These are phyloP conservation scores for Digitaria exilis DNA, from an alignment of 202 grass and related monocot genomes.

Conservation along the genomic window DNA sequence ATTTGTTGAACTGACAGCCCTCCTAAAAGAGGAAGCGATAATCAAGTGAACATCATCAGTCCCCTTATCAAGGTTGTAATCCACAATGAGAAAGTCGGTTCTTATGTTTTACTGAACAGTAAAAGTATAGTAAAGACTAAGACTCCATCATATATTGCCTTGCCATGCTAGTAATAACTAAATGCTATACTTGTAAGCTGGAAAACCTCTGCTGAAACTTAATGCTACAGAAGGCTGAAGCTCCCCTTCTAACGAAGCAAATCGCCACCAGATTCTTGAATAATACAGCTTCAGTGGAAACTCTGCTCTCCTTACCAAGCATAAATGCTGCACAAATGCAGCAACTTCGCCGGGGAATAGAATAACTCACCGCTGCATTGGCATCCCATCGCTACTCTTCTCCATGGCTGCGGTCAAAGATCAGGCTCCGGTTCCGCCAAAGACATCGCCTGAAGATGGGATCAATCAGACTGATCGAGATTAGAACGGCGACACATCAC, in stretches of 20 bases:
- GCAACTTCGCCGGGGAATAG: neutral
- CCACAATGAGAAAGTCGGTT: neutral
- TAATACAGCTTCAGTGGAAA: neutral
- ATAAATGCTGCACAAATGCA: constrained; percentile 1
- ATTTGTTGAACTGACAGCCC: constrained; percentile 5
- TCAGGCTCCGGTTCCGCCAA: neutral
- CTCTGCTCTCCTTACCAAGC: neutral
- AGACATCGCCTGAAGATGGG: constrained; percentile 4
- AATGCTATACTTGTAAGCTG: neutral
- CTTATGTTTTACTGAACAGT: neutral
- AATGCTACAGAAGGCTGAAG: neutral
- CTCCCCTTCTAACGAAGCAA: neutral
- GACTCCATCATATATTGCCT: neutral
- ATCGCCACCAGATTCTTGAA: neutral
- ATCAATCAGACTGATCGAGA: neutral
- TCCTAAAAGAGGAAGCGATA: constrained; percentile 16
- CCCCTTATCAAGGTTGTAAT: neutral
- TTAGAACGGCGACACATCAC: neutral
- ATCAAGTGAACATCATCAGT: constrained; percentile 18
- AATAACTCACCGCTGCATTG: constrained; percentile 40
- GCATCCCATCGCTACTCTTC: constrained; percentile 15
- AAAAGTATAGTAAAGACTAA: neutral
- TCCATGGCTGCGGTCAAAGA: constrained; percentile 26
- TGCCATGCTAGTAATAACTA: neutral
- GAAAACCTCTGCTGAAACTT: neutral